Base-by-base conservation (phyloP, 345 rosid species). In the Pugionium cornutum region DNA sequence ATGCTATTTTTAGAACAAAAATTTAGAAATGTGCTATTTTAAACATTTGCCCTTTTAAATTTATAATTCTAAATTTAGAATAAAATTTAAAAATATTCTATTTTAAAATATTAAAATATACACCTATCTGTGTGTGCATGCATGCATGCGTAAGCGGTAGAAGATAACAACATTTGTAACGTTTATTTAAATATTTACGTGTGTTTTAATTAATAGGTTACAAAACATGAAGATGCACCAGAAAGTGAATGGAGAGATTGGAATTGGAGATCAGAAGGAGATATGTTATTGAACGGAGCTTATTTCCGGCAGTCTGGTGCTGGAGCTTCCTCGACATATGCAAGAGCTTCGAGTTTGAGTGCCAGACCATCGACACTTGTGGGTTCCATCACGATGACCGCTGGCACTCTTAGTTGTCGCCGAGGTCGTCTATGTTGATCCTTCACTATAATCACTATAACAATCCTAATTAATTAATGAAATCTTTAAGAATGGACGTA, bases 301-400 rank as follows among this genome's bases (percentile, higher is more conserved):
- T 88, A 71, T 52, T 88, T 88, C 77, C 67, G 78, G 44, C 77
- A 80, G 34, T 58, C 89, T 0, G 95, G 95, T 1, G 82, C 75
- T 0, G 84, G 72, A 9, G 82, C 89, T 3, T 62, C 84, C 2
- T 81, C 91, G 0, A 67, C 53, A 58, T 88, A 75, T 52, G 86
- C 91, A 7, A 80, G 83, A 64, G 96, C 92, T 26, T 86, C 88
- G 1, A 88, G 96, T 64, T 78, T 86, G 10, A 85, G 81, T 64
- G 96, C 89, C 7, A 80, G 89, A 64, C 92, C 96, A 49, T 80
- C 92, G 32, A 58, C 88, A 0, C 75, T 83, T 25, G 96, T 88
- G 45, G 86, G 80, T 4, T 27, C 86, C 44, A 84, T 88, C 35
- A 88, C 96, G 0, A 64, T 53, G 2, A 75, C 83, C 0, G 82